Evolutionary conservation across 345 rosid genomes (phyloP).

Genomic region (Firmiana major): DNA sequence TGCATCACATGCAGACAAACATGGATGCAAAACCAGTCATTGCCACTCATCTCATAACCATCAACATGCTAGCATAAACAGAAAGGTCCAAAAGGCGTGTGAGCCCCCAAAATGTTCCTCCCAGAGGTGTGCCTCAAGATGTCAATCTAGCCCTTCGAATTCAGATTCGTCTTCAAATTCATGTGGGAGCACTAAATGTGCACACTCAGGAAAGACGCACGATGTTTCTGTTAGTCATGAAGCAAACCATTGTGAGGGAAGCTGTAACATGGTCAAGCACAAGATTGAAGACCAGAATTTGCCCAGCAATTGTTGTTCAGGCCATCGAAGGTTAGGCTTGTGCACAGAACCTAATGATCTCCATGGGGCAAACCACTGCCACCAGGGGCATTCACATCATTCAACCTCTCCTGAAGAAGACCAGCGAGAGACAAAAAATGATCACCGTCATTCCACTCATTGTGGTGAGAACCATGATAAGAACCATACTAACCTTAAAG

Average conservation of each 20-base stretch:
- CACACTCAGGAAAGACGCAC: background rate
- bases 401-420: background rate
- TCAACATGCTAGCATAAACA: slow-evolving; percentile 14
- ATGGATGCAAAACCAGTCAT: slow-evolving; percentile 8
- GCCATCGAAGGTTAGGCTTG: background rate
- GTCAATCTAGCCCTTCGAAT: background rate
- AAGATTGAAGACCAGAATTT: background rate
- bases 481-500: background rate
- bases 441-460: background rate
- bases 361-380: background rate
- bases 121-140: slow-evolving; percentile 15
- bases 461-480: slow-evolving; percentile 7
- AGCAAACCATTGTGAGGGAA: background rate
- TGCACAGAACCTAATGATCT: background rate
- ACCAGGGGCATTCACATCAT: background rate
- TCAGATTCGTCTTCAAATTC: slow-evolving; percentile 7
- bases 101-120: slow-evolving; percentile 1
- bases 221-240: background rate
- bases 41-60: slow-evolving; percentile 7
- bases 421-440: background rate
- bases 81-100: background rate
- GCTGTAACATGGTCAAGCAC: background rate
- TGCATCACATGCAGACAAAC: slow-evolving; percentile 11
- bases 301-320: slow-evolving; percentile 8
- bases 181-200: background rate